Conservation (phyloP, 345 rosid species). For the Brassica nigra region DNA sequence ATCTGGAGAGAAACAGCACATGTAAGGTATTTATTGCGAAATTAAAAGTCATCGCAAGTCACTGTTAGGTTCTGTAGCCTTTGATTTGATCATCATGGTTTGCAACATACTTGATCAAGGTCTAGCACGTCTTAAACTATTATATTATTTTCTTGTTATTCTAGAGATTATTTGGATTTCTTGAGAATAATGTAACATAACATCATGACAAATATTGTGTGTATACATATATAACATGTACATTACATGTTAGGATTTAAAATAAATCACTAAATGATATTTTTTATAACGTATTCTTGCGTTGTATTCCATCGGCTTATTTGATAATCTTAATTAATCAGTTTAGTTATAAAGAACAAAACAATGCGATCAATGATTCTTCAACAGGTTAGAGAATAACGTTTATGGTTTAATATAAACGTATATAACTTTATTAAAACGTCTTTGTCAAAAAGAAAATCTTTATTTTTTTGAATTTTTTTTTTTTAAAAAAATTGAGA, state of each 20-base stretch:
- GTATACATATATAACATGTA: too few relatives aligned
- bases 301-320: not conserved
- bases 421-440: not conserved
- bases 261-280: too few relatives aligned
- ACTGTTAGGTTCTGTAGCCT: slow-evolving; percentile 19
- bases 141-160: not conserved
- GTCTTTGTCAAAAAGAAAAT: not conserved
- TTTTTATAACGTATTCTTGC: not conserved
- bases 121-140: slow-evolving; percentile 22
- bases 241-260: too few relatives aligned
- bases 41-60: slow-evolving; percentile 34
- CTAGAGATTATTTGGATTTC: not conserved
- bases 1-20: slow-evolving; percentile 34
- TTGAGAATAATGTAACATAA: not conserved
- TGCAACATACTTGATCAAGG: not conserved
- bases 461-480: too few relatives aligned
- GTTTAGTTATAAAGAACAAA: not conserved
- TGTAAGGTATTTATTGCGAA: slow-evolving; percentile 30
- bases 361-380: slow-evolving; percentile 1
- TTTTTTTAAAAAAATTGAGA: too few relatives aligned
- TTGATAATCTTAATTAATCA: not conserved
- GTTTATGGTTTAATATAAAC: slow-evolving; percentile 3
- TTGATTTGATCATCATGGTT: slow-evolving; percentile 17
- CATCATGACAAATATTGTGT: not conserved
- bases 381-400: slow-evolving; percentile 6